Percentiles rank a stretch among this genome's conserved stretches.
These are phyloP conservation scores for Trametes hirsuta DNA, from an alignment of 1,284 basidiomycete genomes.

Conservation along the genomic window DNA sequence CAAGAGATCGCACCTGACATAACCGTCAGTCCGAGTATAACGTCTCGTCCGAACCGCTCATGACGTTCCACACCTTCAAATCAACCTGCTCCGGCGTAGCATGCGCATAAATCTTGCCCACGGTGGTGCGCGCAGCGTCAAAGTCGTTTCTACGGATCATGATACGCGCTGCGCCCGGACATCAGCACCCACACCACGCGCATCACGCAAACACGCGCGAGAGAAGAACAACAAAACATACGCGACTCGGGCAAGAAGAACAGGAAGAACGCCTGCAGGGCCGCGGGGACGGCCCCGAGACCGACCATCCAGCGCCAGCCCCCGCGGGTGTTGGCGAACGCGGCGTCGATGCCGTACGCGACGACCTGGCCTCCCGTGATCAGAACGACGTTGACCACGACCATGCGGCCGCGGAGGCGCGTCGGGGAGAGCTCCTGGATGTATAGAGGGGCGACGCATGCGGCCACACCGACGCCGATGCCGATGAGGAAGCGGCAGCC, in stretches of 20 bases:
- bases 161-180: slow-evolving; percentile 59
- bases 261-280: slow-evolving; percentile 63
- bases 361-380: slow-evolving; percentile 78
- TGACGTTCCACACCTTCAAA: slow-evolving; percentile 53
- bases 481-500: slow-evolving; percentile 79
- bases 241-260: slow-evolving; percentile 79
- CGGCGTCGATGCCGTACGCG: slow-evolving; percentile 78
- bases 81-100: slow-evolving; percentile 68
- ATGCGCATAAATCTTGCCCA: slow-evolving; percentile 68
- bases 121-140: slow-evolving; percentile 52
- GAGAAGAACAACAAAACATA: slow-evolving; percentile 36
- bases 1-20: slow-evolving; percentile 56
- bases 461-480: slow-evolving; percentile 70
- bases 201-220: not conserved
- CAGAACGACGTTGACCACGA: slow-evolving; percentile 66
- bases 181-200: not conserved
- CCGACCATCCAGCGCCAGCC: slow-evolving; percentile 91
- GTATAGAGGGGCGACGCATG: slow-evolving; percentile 81
- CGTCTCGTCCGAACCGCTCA: not conserved
- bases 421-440: slow-evolving; percentile 86
- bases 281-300: slow-evolving; percentile 69
- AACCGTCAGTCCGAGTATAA: not conserved
- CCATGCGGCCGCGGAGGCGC: slow-evolving; percentile 75
- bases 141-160: slow-evolving; percentile 60
- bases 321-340: slow-evolving; percentile 60